These are phyloP conservation scores for Psilocybe cyanescens DNA, from an alignment of 768 basidiomycete genomes.

Conservation along the genomic window DNA sequence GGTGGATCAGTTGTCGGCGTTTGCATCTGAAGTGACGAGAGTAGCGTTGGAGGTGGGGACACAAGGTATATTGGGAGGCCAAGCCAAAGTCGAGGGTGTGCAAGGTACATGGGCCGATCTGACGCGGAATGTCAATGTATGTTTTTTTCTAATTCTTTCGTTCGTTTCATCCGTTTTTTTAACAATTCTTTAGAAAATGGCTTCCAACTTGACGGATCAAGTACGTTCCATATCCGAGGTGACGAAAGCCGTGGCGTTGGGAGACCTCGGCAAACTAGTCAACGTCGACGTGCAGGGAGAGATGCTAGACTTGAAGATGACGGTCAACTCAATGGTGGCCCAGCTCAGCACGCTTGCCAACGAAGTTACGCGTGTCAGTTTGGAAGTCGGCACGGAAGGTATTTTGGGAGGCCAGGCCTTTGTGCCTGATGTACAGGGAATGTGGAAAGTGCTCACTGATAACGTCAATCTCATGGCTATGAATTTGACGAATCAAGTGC, in stretches of 20 bases:
- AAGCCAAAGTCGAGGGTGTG: conserved; percentile 88
- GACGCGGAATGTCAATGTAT: conserved; percentile 87
- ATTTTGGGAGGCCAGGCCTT: conserved; percentile 92
- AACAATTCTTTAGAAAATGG: conserved; percentile 68
- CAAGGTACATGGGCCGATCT: conserved; percentile 94
- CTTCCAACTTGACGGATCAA: conserved; percentile 82
- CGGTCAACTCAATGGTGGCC: conserved; percentile 87
- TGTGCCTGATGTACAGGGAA: conserved; percentile 92
- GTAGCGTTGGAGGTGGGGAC: conserved; percentile 92
- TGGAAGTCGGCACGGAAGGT: conserved; percentile 93
- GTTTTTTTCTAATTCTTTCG: conserved; percentile 24
- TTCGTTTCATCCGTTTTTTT: not conserved
- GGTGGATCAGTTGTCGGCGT: conserved; percentile 89
- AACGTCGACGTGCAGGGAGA: conserved; percentile 94
- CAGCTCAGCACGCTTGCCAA: conserved; percentile 75
- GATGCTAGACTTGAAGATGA: conserved; percentile 88
- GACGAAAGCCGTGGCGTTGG: conserved; percentile 84
- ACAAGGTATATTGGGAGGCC: conserved; percentile 88
- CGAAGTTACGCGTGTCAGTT: conserved; percentile 88
- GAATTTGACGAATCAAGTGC: conserved; percentile 90
- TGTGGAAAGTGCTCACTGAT: conserved; percentile 89
- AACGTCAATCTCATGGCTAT: conserved; percentile 91
- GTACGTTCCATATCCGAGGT: conserved; percentile 93
- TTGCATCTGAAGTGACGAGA: conserved; percentile 81
- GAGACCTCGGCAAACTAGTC: conserved; percentile 83